Conservation (phyloP, 2,329 filamentous ascomycete species). For the Monosporascus sp. region DNA sequence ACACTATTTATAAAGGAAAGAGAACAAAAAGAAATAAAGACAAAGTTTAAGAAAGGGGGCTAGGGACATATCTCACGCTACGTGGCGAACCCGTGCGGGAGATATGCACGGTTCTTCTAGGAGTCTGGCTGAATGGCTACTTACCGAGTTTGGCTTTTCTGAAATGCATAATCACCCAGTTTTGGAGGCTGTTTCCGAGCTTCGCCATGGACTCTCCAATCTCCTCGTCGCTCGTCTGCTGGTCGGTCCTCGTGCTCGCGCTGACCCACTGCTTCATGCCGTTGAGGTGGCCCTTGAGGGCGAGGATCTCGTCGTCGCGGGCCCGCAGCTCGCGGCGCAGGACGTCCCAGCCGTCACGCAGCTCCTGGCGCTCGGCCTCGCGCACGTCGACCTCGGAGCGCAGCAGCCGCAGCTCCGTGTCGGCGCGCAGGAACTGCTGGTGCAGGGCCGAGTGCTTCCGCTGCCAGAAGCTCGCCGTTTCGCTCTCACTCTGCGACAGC, state of each 20-base stretch:
- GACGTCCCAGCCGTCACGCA: slow-evolving; percentile 44
- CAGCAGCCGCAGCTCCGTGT: slow-evolving; percentile 48
- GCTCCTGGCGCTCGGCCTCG: slow-evolving; percentile 41
- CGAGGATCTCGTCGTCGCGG: slow-evolving; percentile 51
- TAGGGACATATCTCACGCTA: too few species aligned
- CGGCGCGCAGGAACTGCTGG: slow-evolving; percentile 45
- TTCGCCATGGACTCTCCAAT: slow-evolving; percentile 57
- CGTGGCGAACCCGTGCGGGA: background rate
- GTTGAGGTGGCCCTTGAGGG: slow-evolving; percentile 53
- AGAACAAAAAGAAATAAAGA: too few species aligned
- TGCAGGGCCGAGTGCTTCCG: slow-evolving; percentile 47
- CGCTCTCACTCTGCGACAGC: slow-evolving; percentile 48
- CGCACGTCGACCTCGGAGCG: slow-evolving; percentile 43
- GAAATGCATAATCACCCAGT: slow-evolving; percentile 69
- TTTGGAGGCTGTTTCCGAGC: slow-evolving; percentile 63
- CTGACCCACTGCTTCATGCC: slow-evolving; percentile 70
- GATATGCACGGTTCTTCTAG: background rate
- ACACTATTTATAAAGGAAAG: too few species aligned
- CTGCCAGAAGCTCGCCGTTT: slow-evolving; percentile 54
- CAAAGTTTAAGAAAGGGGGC: too few species aligned
- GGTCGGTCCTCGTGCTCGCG: slow-evolving; percentile 55
- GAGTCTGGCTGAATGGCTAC: slow-evolving; percentile 11
- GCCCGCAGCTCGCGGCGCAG: slow-evolving; percentile 39
- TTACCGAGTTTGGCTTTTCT: slow-evolving; percentile 54
- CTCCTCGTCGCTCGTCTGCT: slow-evolving; percentile 60